Evolutionary conservation across 345 rosid genomes (phyloP).

Genomic region (Psidium friedrichsthalianum): DNA sequence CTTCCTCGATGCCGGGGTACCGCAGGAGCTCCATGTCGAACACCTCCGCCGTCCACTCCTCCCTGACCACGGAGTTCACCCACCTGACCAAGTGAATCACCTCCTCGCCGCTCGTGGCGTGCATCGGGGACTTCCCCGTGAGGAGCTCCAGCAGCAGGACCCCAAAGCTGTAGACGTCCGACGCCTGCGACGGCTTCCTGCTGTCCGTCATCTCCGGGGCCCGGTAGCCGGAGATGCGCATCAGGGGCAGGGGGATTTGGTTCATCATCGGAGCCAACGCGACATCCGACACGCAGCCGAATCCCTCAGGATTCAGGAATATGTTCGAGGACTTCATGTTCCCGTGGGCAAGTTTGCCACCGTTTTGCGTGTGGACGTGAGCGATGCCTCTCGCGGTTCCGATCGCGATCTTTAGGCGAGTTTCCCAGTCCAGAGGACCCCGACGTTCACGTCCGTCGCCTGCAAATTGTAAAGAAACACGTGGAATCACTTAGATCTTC

Average conservation of each 20-base stretch:
- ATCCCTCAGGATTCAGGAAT: slow-evolving; percentile 49
- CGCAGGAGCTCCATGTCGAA: slow-evolving; percentile 77
- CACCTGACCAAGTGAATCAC: slow-evolving; percentile 75
- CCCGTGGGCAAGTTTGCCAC: slow-evolving; percentile 81
- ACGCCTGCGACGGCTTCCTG: slow-evolving; percentile 59
- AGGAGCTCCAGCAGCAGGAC: slow-evolving; percentile 81
- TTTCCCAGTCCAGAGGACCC: slow-evolving; percentile 65
- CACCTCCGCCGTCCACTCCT: slow-evolving; percentile 98
- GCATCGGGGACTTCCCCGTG: slow-evolving; percentile 64
- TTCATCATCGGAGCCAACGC: slow-evolving; percentile 69
- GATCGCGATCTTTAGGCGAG: slow-evolving; percentile 55
- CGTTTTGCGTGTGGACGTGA: slow-evolving; percentile 49
- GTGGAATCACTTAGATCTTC: not conserved
- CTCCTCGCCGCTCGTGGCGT: slow-evolving; percentile 46
- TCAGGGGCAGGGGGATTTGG: slow-evolving; percentile 39
- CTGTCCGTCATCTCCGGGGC: slow-evolving; percentile 91
- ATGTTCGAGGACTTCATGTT: slow-evolving; percentile 81
- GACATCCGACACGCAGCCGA: slow-evolving; percentile 63
- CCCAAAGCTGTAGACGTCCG: slow-evolving; percentile 84
- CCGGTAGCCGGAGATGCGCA: slow-evolving; percentile 65
- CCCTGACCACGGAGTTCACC: slow-evolving; percentile 94
- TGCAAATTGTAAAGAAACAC: slow-evolving; percentile 6
- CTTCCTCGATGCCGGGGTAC: slow-evolving; percentile 89
- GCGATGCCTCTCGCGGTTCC: slow-evolving; percentile 84
- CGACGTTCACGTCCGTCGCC: slow-evolving; percentile 49